Conservation (phyloP, 2,329 filamentous ascomycete species). For the Pezicula radicicola region DNA sequence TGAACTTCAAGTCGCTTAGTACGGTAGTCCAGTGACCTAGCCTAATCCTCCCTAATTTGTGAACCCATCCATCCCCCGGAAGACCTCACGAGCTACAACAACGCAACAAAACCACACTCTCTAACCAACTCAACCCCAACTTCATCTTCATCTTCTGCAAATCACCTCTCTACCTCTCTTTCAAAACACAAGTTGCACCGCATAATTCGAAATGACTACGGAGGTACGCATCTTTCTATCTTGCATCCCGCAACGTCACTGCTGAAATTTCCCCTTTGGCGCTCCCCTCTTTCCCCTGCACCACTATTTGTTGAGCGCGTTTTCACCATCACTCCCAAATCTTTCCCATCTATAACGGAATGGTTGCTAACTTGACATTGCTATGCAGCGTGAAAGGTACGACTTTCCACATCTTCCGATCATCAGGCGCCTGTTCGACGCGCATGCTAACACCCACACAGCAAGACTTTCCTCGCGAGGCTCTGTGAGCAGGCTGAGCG, state of each 20-base stretch:
- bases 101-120: background rate
- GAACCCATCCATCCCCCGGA: too few relatives aligned
- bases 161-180: background rate
- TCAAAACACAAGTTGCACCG: conserved; percentile 5
- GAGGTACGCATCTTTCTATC: conserved; percentile 28
- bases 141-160: background rate
- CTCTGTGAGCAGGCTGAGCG: conserved; percentile 99
- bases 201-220: conserved; percentile 26
- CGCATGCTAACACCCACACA: conserved; percentile 38
- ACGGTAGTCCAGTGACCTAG: too few relatives aligned
- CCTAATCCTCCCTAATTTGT: too few relatives aligned
- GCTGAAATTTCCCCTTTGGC: conserved; percentile 9
- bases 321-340: conserved; percentile 5
- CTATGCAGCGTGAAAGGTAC: conserved; percentile 31
- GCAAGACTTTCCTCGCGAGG: conserved; percentile 99
- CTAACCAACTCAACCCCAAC: background rate
- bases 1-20: too few relatives aligned
- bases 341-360: conserved; percentile 6
- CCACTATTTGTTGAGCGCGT: conserved; percentile 22
- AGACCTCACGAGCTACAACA: background rate
- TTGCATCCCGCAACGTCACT: conserved; percentile 9
- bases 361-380: conserved; percentile 17
- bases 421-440: conserved; percentile 5
- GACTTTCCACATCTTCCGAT: conserved; percentile 6
- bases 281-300: background rate